These are phyloP conservation scores for Omphalea diandra DNA, from an alignment of 441 rosid genomes.

Conservation along the genomic window DNA sequence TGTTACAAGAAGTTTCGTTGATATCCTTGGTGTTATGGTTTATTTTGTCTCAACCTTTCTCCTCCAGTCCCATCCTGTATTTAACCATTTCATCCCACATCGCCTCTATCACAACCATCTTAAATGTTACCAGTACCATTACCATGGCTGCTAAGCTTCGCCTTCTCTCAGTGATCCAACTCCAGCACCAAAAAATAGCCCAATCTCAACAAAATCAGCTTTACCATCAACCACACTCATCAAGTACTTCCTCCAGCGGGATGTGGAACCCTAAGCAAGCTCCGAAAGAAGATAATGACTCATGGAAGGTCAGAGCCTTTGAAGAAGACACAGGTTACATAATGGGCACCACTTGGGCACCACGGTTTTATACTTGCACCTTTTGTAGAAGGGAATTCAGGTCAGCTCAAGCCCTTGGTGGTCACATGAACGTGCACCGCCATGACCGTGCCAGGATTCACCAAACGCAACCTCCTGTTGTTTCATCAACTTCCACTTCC, in stretches of 20 bases:
- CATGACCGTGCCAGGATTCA: constrained; percentile 81
- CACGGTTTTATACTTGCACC: constrained; percentile 85
- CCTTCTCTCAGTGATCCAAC: constrained; percentile 36
- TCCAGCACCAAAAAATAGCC: no score
- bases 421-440: constrained; percentile 99
- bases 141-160: constrained; percentile 49
- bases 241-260: no score
- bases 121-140: constrained; percentile 27
- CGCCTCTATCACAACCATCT: constrained; percentile 25
- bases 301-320: constrained; percentile 93
- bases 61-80: constrained; percentile 29
- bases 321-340: constrained; percentile 68
- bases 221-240: constrained; percentile 19
- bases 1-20: constrained; percentile 29
- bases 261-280: constrained; percentile 71
- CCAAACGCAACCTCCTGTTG: constrained; percentile 26
- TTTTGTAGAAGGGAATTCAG: constrained; percentile 91
- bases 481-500: constrained; percentile 13
- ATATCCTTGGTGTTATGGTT: constrained; percentile 34
- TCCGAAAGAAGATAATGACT: constrained; percentile 63
- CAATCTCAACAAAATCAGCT: constrained; percentile 35
- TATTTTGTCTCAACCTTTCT: constrained; percentile 32
- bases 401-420: constrained; percentile 96
- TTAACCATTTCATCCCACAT: constrained; percentile 32
- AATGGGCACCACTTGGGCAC: constrained; percentile 95